These are phyloP conservation scores for Umbelopsis ramanniana DNA, from an alignment of 192 early-diverging fungal genomes.

Conservation along the genomic window DNA sequence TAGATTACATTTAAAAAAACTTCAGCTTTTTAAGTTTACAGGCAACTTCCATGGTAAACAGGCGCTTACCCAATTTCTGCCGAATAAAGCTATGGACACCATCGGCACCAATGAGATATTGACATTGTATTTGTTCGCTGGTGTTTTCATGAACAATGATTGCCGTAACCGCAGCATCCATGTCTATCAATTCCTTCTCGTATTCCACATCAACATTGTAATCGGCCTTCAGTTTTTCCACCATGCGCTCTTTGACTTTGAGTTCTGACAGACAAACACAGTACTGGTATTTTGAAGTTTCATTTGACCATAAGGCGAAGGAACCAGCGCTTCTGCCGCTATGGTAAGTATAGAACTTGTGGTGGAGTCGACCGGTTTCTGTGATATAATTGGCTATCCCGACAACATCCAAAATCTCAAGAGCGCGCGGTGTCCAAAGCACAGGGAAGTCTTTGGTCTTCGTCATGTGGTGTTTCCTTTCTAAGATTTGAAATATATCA, in stretches of 20 bases:
- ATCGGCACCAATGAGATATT: constrained; percentile 10
- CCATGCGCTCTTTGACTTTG: constrained; percentile 1
- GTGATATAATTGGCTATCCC: constrained; percentile 4
- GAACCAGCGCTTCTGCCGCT: background rate
- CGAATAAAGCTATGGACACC: constrained; percentile 19
- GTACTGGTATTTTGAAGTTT: constrained; percentile 3
- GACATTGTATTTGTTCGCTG: constrained; percentile 1
- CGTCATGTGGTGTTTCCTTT: constrained; percentile 3
- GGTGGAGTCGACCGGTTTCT: constrained; percentile 5
- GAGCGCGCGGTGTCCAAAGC: constrained; percentile 11
- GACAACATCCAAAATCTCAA: constrained; percentile 8
- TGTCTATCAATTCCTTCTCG: constrained; percentile 7
- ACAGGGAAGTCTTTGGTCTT: constrained; percentile 6
- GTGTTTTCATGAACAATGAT: background rate
- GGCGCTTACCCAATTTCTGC: background rate
- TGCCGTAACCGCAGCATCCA: constrained; percentile 13
- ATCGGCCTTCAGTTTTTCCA: background rate
- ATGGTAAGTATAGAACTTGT: constrained; percentile 12
- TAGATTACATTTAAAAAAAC: background rate
- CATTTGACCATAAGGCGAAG: constrained; percentile 10
- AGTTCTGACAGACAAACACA: background rate
- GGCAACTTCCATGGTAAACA: background rate
- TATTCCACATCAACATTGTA: constrained; percentile 8
- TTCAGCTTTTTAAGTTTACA: too few relatives aligned
- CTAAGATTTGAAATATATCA: background rate